Conservation (phyloP, 2,329 filamentous ascomycete genomes). For the Fusarium penzigii region DNA sequence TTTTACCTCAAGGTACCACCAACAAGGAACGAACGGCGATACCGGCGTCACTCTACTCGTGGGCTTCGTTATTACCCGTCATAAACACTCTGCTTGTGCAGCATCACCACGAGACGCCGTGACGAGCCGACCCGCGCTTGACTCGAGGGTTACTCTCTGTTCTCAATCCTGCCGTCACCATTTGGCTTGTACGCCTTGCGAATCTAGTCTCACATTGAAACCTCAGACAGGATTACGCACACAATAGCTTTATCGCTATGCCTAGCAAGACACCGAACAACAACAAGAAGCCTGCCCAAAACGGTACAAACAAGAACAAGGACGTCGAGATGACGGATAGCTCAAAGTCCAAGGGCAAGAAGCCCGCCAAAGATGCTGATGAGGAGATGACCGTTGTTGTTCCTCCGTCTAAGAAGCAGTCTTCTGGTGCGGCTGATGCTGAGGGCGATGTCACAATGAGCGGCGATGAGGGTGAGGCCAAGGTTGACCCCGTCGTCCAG, state of each 20-base stretch:
- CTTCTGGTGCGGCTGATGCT: slow-evolving; percentile 58
- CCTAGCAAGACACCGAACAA: slow-evolving; percentile 72
- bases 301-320: slow-evolving; percentile 61
- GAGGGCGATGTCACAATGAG: slow-evolving; percentile 75
- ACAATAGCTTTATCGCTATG: slow-evolving; percentile 48
- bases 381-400: slow-evolving; percentile 83
- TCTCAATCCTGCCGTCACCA: slow-evolving; percentile 21
- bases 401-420: slow-evolving; percentile 67
- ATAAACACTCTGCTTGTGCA: slow-evolving; percentile 5
- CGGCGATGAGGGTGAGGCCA: slow-evolving; percentile 55
- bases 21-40: slow-evolving; percentile 3
- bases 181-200: slow-evolving; percentile 15
- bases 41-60: slow-evolving; percentile 3
- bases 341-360: slow-evolving; percentile 67
- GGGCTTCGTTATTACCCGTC: neutral
- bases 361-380: slow-evolving; percentile 65
- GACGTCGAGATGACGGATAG: slow-evolving; percentile 73
- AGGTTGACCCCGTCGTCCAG: slow-evolving; percentile 62
- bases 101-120: slow-evolving; percentile 14
- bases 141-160: slow-evolving; percentile 17
- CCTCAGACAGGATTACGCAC: slow-evolving; percentile 2
- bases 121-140: slow-evolving; percentile 30
- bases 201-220: neutral
- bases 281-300: slow-evolving; percentile 69
- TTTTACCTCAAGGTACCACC: slow-evolving; percentile 1